Evolutionary conservation across 2,329 filamentous ascomycete species (phyloP), one percentile per base, ranked within the genome.

Genomic region (Aspergillus terreus): DNA sequence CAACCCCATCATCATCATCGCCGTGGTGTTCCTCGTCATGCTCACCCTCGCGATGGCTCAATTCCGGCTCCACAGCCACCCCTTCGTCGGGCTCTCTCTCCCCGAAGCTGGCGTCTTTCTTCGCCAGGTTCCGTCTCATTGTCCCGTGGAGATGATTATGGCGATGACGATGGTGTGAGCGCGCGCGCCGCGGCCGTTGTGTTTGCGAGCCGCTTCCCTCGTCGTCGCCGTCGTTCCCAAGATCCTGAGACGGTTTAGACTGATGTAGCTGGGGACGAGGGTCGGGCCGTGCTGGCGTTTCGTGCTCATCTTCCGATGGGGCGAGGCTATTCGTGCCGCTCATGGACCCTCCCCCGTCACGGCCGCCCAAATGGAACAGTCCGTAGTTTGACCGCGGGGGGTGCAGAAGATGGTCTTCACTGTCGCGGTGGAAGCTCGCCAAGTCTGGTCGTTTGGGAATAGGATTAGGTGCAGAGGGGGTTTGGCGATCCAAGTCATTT

Each of bases 281-380:
- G 41, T 48, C 32, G 46, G 41, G 47, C 38, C 38, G 52, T 53
- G 49, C 46, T 47, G 47, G 44, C 56, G 38, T 15, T 51, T 46
- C 46, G 19, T 57, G 59, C 48, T 72, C 69, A 40, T 69, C 64
- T 48, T 68, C 66, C 6, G 67, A 70, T 25, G 64, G 57, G 4
- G 60, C 65, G 36, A 66, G 65, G 52, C 72, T 76, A 47, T 71
- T 71, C 6, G 69, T 69, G 32, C 76, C 76, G 52, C 74, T 77
- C 41, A 69, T 60, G 9, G 74, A 76, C 19, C 75, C 75, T 25
- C 75, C 76, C 33, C 72, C 73, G 51, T 78, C 76, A 41, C 75
- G 71, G 46, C 74, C 76, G 25, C 65, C 67, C 3, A 72, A 62
- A 50, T 67, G 64, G 27, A 70, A 59, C 21, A 72, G 63, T 17